Evolutionary conservation across 176 grass and related monocot species (phyloP).

Genomic region (Elymus sibiricus): DNA sequence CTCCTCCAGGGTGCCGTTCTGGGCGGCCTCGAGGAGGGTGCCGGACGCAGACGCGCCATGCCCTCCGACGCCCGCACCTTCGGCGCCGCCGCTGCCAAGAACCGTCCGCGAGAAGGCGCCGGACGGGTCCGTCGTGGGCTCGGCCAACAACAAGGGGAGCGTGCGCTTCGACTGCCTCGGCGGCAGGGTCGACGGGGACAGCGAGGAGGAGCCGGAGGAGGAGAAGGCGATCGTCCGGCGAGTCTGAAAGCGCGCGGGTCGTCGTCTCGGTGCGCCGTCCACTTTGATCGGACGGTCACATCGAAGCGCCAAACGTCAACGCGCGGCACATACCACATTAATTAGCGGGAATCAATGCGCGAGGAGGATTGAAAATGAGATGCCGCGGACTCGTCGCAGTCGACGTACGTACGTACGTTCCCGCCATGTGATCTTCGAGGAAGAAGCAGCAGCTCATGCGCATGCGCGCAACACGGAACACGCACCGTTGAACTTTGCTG

Average conservation of each 20-base stretch:
- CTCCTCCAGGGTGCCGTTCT: constrained; percentile 58
- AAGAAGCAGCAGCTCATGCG: neutral
- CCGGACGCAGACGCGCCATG: neutral
- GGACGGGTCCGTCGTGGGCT: neutral
- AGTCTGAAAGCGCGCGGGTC: constrained; percentile 3
- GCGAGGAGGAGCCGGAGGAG: constrained; percentile 41
- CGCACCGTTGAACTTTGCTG: neutral
- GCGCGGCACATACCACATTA: neutral
- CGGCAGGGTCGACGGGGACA: constrained; percentile 35
- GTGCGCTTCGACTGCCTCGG: constrained; percentile 64
- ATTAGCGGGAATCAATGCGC: constrained; percentile 8
- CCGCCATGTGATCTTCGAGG: neutral
- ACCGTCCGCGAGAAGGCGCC: constrained; percentile 20
- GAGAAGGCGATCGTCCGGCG: constrained; percentile 44
- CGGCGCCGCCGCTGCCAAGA: neutral
- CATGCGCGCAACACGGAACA: neutral
- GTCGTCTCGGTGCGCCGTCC: neutral
- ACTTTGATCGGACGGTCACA: neutral
- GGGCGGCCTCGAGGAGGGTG: constrained; percentile 42
- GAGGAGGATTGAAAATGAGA: neutral
- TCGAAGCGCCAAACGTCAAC: neutral
- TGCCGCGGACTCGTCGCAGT: neutral
- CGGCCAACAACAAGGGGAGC: constrained; percentile 18
- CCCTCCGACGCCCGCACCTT: neutral
- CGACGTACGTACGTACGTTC: neutral